Evolutionary conservation across 2,329 filamentous ascomycete species (phyloP).

Genomic region (Byssochlamys sp.): DNA sequence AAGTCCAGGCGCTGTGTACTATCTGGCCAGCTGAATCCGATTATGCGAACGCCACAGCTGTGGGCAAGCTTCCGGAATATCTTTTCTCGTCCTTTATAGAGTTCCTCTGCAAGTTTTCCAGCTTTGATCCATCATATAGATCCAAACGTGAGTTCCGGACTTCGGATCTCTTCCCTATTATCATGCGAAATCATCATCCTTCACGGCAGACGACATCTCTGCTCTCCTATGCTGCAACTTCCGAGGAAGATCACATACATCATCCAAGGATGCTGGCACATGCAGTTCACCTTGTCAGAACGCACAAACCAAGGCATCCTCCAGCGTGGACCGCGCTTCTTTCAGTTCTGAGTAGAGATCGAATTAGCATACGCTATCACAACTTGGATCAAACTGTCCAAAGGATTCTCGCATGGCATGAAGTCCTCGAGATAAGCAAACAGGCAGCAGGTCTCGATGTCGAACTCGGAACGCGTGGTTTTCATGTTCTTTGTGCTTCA

Average conservation of each 20-base stretch:
- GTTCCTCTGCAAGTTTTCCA: slow-evolving; percentile 30
- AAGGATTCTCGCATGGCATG: slow-evolving; percentile 30
- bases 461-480: slow-evolving; percentile 22
- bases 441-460: slow-evolving; percentile 27
- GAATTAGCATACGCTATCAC: slow-evolving; percentile 11
- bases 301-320: slow-evolving; percentile 18
- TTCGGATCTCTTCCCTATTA: slow-evolving; percentile 20
- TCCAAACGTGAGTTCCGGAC: slow-evolving; percentile 9
- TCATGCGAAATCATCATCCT: slow-evolving; percentile 9
- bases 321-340: slow-evolving; percentile 30
- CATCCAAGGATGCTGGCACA: slow-evolving; percentile 24
- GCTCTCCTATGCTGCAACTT: slow-evolving; percentile 11
- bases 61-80: slow-evolving; percentile 22
- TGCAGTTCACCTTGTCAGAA: slow-evolving; percentile 26
- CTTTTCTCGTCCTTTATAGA: slow-evolving; percentile 38
- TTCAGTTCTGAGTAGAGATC: slow-evolving; percentile 18
- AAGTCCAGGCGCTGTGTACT: slow-evolving; percentile 21
- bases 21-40: slow-evolving; percentile 12
- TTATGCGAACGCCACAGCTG: slow-evolving; percentile 7
- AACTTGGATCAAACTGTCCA: slow-evolving; percentile 17
- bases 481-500: slow-evolving; percentile 26
- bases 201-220: slow-evolving; percentile 8
- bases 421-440: slow-evolving; percentile 19
- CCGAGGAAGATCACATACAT: slow-evolving; percentile 7
- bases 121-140: slow-evolving; percentile 6